Conservation (phyloP, 768 basidiomycete species). For the Lactarius psammicola region DNA sequence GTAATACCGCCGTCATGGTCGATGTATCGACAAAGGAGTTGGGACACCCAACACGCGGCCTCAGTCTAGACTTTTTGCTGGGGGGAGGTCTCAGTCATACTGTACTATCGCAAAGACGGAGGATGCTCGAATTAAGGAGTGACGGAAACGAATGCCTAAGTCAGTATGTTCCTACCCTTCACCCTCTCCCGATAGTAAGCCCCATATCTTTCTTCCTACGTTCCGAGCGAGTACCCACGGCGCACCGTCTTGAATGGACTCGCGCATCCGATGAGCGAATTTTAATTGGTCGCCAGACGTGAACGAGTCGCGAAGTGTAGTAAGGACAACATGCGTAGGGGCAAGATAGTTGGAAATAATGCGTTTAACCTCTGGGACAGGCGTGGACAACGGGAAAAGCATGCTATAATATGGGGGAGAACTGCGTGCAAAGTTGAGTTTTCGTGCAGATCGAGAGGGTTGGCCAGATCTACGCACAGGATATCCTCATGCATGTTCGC, state of each 20-base stretch:
- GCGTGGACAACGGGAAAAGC: slow-evolving; percentile 57
- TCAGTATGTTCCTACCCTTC: slow-evolving; percentile 18
- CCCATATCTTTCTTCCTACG: slow-evolving; percentile 42
- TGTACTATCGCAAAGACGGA: not conserved
- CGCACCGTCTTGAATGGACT: slow-evolving; percentile 62
- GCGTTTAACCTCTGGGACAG: slow-evolving; percentile 51
- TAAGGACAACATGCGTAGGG: slow-evolving; percentile 53
- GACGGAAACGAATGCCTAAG: slow-evolving; percentile 1
- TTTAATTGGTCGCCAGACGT: slow-evolving; percentile 56
- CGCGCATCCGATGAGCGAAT: slow-evolving; percentile 58
- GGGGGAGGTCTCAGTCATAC: slow-evolving; percentile 1
- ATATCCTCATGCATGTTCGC: slow-evolving; percentile 26
- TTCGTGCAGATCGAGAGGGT: not conserved
- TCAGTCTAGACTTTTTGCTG: not conserved
- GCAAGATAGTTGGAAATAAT: slow-evolving; percentile 54
- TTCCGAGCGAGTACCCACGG: slow-evolving; percentile 49
- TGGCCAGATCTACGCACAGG: slow-evolving; percentile 20
- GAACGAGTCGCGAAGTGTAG: slow-evolving; percentile 52
- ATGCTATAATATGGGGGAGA: slow-evolving; percentile 41
- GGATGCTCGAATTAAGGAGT: slow-evolving; percentile 10
- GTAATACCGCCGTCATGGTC: not conserved
- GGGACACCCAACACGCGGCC: slow-evolving; percentile 9
- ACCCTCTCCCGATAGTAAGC: slow-evolving; percentile 25
- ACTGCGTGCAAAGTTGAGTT: slow-evolving; percentile 11
- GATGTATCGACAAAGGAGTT: slow-evolving; percentile 1